Evolutionary conservation across 148 eudicot species (phyloP), one percentile per base, ranked within the genome.

Genomic region (Pouteria glomerata): DNA sequence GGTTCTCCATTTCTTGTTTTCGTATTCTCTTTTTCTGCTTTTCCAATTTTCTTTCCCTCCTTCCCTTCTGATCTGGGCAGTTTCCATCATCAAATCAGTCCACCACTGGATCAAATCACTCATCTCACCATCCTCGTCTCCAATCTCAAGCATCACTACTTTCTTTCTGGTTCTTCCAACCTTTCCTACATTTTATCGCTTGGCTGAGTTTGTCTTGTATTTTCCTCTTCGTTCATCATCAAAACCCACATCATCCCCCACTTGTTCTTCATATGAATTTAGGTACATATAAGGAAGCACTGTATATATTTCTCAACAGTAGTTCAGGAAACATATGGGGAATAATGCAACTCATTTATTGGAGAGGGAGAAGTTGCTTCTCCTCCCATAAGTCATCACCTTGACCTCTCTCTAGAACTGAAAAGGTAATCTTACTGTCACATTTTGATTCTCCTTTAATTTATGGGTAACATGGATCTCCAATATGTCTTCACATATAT

Each of bases 1-100:
- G 81, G 81, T 42, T 78, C 23, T 77, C 76, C 73, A 68, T 50
- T 44, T 55, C 62, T 48, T 31, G 34, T 45, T 57, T 52, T 41
- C 45, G n/a, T 30, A 29, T 34, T 19, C 30, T 50, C 66, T 18
- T 52, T 52, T 14, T 34, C 44, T 10, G 30, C 62, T 41, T 19
- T 41, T 44, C 56, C 61, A 12, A 12, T 15, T 29, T 56, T 47
- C 41, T 37, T 24, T 42, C 31, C 44, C 52, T 51, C 52, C 15
- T 66, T 33, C 59, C 11, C 8, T 10, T 44, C n/a, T 26, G 50
- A 5, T 63, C 51, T 24, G 44, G 21, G 64, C 66, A 37, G 23
- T 37, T n/a, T n/a, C 66, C 13, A 62, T 47, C 66, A 62, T 33
- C 53, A 50, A 19, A 16, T 19, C 21, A 50, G 18, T 50, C 53